Percentiles rank a stretch among this genome's conserved stretches.
Conservation (phyloP, 164 flowering plant genomes). For the Nelumbo lutea region DNA sequence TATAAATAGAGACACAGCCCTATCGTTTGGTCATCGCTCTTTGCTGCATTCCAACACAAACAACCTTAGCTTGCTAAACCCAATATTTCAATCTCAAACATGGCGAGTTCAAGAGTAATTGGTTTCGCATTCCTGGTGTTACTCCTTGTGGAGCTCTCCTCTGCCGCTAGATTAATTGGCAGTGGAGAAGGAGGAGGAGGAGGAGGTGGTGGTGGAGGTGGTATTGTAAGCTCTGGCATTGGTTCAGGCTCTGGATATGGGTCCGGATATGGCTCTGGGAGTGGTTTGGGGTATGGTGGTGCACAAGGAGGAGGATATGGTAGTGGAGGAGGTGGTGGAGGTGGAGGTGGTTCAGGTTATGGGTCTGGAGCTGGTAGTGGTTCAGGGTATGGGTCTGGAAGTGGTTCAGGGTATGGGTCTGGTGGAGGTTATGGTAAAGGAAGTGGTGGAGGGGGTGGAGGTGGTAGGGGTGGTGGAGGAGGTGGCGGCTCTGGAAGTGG, state of each 20-base stretch:
- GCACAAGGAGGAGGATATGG: constrained; percentile 13
- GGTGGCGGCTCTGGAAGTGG: constrained; percentile 13
- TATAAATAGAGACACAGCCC: constrained; percentile 6
- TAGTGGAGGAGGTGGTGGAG: constrained; percentile 16
- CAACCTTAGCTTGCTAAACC: too few species aligned
- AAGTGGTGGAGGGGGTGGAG: constrained; percentile 12
- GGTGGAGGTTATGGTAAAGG: constrained; percentile 15
- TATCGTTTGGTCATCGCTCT: neutral
- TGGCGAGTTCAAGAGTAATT: constrained; percentile 11
- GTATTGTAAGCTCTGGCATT: constrained; percentile 11
- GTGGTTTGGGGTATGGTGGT: constrained; percentile 15
- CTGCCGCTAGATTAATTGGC: constrained; percentile 8
- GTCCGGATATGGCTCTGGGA: constrained; percentile 19
- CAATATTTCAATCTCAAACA: neutral
- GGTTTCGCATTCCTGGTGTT: constrained; percentile 10
- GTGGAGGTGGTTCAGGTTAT: constrained; percentile 12
- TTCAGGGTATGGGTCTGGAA: constrained; percentile 13
- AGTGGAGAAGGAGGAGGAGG: constrained; percentile 4
- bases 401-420: constrained; percentile 13
- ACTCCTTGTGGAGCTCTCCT: constrained; percentile 12
- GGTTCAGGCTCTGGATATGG: constrained; percentile 12
- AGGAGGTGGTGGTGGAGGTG: constrained; percentile 8
- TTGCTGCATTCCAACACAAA: neutral
- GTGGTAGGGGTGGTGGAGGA: constrained; percentile 15
- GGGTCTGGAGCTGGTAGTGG: constrained; percentile 19